Percentiles rank a stretch among this genome's conserved stretches.
Conservation (phyloP, 1,139 yeast genomes). For the Arxiozyma telluris region DNA sequence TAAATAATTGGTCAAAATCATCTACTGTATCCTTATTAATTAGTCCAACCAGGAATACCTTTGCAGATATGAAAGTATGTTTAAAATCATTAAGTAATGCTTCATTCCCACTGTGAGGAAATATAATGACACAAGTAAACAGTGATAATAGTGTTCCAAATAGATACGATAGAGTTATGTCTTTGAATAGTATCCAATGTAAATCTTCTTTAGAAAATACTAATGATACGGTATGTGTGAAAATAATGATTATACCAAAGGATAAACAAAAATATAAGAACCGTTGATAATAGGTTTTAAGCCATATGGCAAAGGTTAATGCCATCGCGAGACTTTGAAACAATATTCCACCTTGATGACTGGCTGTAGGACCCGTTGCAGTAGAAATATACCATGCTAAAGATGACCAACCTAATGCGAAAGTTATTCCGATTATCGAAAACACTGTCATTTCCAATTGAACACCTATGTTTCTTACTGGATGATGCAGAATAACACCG, state of each 20-base stretch:
- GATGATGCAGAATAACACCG: slow-evolving; percentile 39
- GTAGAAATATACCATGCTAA: slow-evolving; percentile 37
- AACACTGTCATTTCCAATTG: slow-evolving; percentile 39
- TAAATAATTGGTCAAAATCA: slow-evolving; percentile 14
- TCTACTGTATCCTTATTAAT: slow-evolving; percentile 16
- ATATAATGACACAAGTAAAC: slow-evolving; percentile 30
- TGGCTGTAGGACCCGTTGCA: slow-evolving; percentile 34
- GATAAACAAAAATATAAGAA: slow-evolving; percentile 34
- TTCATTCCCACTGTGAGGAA: slow-evolving; percentile 37
- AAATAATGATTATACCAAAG: slow-evolving; percentile 35
- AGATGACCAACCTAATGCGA: slow-evolving; percentile 41
- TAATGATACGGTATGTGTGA: slow-evolving; percentile 25
- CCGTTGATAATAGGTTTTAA: slow-evolving; percentile 36
- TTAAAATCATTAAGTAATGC: slow-evolving; percentile 21
- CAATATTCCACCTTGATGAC: slow-evolving; percentile 40
- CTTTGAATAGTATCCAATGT: slow-evolving; percentile 35
- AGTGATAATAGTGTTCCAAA: slow-evolving; percentile 38
- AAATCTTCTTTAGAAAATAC: slow-evolving; percentile 18
- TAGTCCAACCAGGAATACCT: slow-evolving; percentile 20
- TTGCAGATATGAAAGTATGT: slow-evolving; percentile 20
- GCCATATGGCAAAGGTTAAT: slow-evolving; percentile 34
- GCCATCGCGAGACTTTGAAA: slow-evolving; percentile 37
- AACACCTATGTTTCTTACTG: slow-evolving; percentile 40
- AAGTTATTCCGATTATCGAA: slow-evolving; percentile 38
- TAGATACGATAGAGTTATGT: slow-evolving; percentile 38